Evolutionary conservation across 345 rosid species (phyloP).

Genomic region (Lumnitzera racemosa): DNA sequence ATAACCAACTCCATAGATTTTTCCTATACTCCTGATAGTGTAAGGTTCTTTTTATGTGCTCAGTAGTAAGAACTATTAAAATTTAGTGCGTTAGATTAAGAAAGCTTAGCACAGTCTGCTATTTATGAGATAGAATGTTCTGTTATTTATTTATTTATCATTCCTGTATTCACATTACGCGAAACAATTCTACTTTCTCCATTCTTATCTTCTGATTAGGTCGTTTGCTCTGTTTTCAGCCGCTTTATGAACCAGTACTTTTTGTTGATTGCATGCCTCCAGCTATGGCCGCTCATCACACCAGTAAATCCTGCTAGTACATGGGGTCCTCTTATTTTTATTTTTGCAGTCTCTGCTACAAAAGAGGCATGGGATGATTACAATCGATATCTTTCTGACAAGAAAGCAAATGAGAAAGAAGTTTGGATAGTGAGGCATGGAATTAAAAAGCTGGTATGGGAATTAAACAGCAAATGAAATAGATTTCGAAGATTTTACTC

Average conservation of each 20-base stretch:
- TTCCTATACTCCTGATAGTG: neutral
- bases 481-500: slow-evolving; percentile 3
- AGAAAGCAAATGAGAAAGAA: slow-evolving; percentile 93
- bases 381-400: slow-evolving; percentile 87
- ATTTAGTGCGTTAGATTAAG: too few species aligned
- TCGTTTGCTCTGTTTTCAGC: slow-evolving; percentile 39
- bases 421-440: slow-evolving; percentile 87
- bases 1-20: neutral
- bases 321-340: slow-evolving; percentile 95
- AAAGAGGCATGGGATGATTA: slow-evolving; percentile 99
- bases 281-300: slow-evolving; percentile 97
- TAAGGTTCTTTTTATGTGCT: too few species aligned
- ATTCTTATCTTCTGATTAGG: neutral
- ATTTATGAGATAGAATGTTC: too few species aligned
- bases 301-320: slow-evolving; percentile 99
- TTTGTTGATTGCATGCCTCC: slow-evolving; percentile 98
- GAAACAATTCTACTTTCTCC: too few species aligned
- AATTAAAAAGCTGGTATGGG: slow-evolving; percentile 67
- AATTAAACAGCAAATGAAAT: slow-evolving; percentile 1
- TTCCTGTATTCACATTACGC: too few species aligned
- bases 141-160: too few species aligned
- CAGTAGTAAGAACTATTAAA: too few species aligned
- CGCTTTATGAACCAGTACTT: slow-evolving; percentile 99
- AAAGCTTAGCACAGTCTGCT: too few species aligned
- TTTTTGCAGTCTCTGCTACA: slow-evolving; percentile 91